Evolutionary conservation across 495 filamentous ascomycete genomes (phyloP), one percentile per base, ranked within the genome.

Genomic region (Aspergillus taichungensis): DNA sequence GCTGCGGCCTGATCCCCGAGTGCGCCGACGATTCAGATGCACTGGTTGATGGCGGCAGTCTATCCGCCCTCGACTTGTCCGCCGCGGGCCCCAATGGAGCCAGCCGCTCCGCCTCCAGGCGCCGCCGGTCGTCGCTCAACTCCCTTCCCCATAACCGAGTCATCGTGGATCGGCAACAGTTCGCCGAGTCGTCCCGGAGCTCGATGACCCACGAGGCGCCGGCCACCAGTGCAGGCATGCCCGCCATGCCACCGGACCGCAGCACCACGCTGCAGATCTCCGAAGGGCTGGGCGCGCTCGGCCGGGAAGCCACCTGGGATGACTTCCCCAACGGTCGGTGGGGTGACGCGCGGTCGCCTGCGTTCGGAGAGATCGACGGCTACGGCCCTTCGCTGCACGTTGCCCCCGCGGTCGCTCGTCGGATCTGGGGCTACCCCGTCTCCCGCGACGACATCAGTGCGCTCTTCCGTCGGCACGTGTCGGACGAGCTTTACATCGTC

Each of bases 321-420:
- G 92, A 98, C 66, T 98, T 83, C 68, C 92, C 94, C 42, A 98
- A 98, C 72, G 94, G 92, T 24, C 80, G 92, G 37, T 98, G 91
- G 82, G 92, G 92, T 59, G 91, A 96, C 59, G 87, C 91, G 3
- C 75, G 83, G 24, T 90, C 84, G 11, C 84, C 86, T 2, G 92
- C 92, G 0, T 98, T 94, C 63, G 91, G 92, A 48, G 88, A 94
- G 61, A 94, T 95, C 44, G 89, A 95, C 60, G 90, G 89, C 8
- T 95, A 94, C 54, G 90, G 90, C n/a, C 86, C 88, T 8, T 87
- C 80, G 31, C 71, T 97, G 11, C 91, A 95, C 61, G 82, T 95
- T 51, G 80, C 83, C 0, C 74, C 84, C 8, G 67, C 80, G 5
- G 79, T 88, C 54, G 92, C 92, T 14, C 76, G 85, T 42, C 72